These are phyloP conservation scores for Myxozyma geophila DNA, from an alignment of 805 yeast species.

Conservation along the genomic window DNA sequence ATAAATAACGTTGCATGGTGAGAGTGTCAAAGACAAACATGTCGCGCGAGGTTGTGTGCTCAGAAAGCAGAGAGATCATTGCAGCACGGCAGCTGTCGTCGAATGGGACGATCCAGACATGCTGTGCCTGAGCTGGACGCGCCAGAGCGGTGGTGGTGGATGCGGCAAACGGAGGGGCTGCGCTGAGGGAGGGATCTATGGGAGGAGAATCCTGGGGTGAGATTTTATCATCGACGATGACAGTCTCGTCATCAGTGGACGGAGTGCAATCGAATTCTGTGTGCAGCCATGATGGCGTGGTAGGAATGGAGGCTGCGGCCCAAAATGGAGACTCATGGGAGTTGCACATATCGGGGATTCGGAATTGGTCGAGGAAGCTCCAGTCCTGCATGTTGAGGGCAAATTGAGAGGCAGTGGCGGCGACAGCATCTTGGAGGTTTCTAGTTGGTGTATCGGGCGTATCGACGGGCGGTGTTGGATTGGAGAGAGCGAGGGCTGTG, in stretches of 20 bases:
- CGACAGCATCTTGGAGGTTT: constrained; percentile 15
- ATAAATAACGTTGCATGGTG: constrained; percentile 20
- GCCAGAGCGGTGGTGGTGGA: neutral
- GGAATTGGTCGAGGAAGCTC: constrained; percentile 17
- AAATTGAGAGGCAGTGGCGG: constrained; percentile 18
- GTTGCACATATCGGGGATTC: constrained; percentile 14
- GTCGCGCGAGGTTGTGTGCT: constrained; percentile 4
- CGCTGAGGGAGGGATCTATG: neutral
- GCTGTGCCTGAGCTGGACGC: constrained; percentile 2
- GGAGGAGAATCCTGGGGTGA: neutral
- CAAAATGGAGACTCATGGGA: neutral
- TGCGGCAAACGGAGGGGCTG: neutral
- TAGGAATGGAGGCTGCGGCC: neutral
- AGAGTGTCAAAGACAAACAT: constrained; percentile 16
- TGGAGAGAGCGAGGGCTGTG: neutral
- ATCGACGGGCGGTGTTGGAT: neutral
- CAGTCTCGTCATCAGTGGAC: constrained; percentile 6
- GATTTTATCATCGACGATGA: constrained; percentile 5
- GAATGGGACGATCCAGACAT: constrained; percentile 13
- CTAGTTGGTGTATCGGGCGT: neutral
- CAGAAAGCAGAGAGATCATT: constrained; percentile 15
- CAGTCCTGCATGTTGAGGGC: constrained; percentile 21
- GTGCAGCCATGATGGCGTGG: constrained; percentile 11
- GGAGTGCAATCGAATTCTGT: constrained; percentile 5
- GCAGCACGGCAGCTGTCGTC: constrained; percentile 21